These are phyloP conservation scores for Pleurotus djamor DNA, from an alignment of 768 basidiomycete genomes.

Conservation along the genomic window DNA sequence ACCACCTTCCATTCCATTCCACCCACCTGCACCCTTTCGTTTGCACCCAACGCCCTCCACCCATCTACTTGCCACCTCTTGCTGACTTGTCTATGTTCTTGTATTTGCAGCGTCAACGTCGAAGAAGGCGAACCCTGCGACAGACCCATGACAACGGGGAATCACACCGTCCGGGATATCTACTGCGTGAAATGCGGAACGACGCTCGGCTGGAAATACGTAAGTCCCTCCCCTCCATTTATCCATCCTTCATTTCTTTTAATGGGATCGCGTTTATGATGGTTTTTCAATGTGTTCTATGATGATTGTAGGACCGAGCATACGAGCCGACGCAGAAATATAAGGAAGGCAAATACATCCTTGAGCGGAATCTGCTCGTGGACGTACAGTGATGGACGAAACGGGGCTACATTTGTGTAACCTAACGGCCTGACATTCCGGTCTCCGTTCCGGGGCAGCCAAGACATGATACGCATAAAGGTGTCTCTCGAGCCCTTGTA, in stretches of 20 bases:
- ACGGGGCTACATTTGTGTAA: not conserved
- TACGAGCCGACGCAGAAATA: conserved; percentile 91
- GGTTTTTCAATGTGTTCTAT: too few relatives aligned
- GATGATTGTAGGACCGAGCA: conserved; percentile 75
- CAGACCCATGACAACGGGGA: conserved; percentile 94
- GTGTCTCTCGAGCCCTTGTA: too few relatives aligned
- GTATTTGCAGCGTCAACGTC: conserved; percentile 77
- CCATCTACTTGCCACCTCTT: too few relatives aligned
- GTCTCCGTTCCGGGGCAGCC: too few relatives aligned
- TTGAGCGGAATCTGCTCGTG: conserved; percentile 87
- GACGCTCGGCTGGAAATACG: conserved; percentile 98
- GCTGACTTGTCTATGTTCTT: not conserved
- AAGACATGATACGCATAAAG: too few relatives aligned
- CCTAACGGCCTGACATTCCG: too few relatives aligned
- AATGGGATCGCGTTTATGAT: too few relatives aligned
- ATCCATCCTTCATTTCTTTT: too few relatives aligned
- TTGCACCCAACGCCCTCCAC: too few relatives aligned
- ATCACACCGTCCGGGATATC: conserved; percentile 95
- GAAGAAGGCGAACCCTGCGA: conserved; percentile 88
- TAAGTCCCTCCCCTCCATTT: conserved; percentile 33
- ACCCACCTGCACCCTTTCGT: too few relatives aligned
- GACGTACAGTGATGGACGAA: conserved; percentile 66
- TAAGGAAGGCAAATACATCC: conserved; percentile 98
- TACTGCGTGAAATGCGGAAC: conserved; percentile 88
- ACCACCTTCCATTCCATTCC: conserved; percentile 11